phyloP scores from a whole-genome alignment of 192 early-diverging fungal species.

The Chytriomyces sp. region DNA sequence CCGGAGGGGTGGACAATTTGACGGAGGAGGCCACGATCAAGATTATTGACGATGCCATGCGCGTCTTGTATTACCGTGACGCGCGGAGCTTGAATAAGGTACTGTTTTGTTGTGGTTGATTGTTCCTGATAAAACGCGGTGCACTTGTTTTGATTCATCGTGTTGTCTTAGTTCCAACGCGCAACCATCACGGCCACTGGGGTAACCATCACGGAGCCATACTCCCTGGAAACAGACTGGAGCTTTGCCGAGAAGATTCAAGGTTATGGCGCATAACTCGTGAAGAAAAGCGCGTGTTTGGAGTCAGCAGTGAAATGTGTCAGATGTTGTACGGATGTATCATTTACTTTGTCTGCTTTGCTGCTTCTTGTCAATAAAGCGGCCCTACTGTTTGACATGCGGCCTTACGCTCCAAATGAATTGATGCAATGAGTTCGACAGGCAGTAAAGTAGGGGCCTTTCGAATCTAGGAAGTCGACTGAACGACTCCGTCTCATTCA shows the following conservation, averaged over 20 bases:
- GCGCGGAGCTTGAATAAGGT: constrained; percentile 91
- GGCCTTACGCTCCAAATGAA: no score
- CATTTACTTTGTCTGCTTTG: no score
- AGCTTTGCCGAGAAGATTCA: constrained; percentile 71
- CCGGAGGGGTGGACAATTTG: constrained; percentile 75
- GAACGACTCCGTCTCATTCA: no score
- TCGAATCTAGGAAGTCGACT: no score
- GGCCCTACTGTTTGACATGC: no score
- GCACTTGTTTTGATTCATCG: background rate
- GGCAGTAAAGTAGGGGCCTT: no score
- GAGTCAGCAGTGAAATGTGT: no score
- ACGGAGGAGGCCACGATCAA: constrained; percentile 87
- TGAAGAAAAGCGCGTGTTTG: no score
- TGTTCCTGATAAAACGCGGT: background rate
- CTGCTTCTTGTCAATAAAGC: background rate
- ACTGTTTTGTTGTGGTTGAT: constrained; percentile 1
- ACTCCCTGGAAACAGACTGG: constrained; percentile 90
- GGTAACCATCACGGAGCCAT: constrained; percentile 83
- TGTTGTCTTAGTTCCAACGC: constrained; percentile 70
- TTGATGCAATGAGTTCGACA: no score
- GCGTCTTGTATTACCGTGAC: constrained; percentile 94
- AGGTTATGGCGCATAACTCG: constrained; percentile 48
- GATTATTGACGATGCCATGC: constrained; percentile 86
- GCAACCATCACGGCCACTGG: constrained; percentile 87
- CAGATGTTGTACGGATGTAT: no score